Evolutionary conservation across 2,329 filamentous ascomycete genomes (phyloP).

Genomic region (Trichoderma sp.): DNA sequence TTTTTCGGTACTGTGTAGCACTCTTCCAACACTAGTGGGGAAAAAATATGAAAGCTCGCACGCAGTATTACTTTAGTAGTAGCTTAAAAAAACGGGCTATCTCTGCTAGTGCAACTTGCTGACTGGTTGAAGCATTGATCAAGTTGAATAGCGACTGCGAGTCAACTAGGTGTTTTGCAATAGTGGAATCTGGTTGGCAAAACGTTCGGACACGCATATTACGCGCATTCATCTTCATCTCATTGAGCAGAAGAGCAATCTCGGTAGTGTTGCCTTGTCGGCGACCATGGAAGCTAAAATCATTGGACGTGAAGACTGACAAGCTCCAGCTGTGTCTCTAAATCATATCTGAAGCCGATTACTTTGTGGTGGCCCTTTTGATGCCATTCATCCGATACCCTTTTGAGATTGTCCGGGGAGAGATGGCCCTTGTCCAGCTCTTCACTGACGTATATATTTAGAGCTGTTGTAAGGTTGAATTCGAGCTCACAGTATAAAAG

Average conservation of each 20-base stretch:
- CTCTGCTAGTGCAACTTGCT: slow-evolving; percentile 51
- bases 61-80: slow-evolving; percentile 36
- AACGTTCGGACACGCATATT: slow-evolving; percentile 56
- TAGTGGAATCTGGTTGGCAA: slow-evolving; percentile 59
- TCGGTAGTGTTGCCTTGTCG: slow-evolving; percentile 45
- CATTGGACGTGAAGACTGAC: slow-evolving; percentile 49
- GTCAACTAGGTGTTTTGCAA: slow-evolving; percentile 60
- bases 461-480: slow-evolving; percentile 51
- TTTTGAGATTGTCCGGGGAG: slow-evolving; percentile 53
- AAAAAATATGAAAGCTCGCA: not conserved
- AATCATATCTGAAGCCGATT: slow-evolving; percentile 58
- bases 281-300: slow-evolving; percentile 57
- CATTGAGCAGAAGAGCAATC: slow-evolving; percentile 50
- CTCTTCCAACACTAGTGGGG: not conserved
- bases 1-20: not conserved
- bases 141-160: slow-evolving; percentile 53
- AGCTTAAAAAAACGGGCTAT: slow-evolving; percentile 57
- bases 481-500: slow-evolving; percentile 62
- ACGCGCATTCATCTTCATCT: slow-evolving; percentile 55
- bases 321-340: slow-evolving; percentile 62
- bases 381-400: slow-evolving; percentile 53
- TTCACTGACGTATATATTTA: slow-evolving; percentile 54
- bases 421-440: slow-evolving; percentile 59
- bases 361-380: slow-evolving; percentile 56
- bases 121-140: slow-evolving; percentile 46